Base-by-base conservation (phyloP, 805 yeast species). In the Metschnikowia kofuensis region DNA sequence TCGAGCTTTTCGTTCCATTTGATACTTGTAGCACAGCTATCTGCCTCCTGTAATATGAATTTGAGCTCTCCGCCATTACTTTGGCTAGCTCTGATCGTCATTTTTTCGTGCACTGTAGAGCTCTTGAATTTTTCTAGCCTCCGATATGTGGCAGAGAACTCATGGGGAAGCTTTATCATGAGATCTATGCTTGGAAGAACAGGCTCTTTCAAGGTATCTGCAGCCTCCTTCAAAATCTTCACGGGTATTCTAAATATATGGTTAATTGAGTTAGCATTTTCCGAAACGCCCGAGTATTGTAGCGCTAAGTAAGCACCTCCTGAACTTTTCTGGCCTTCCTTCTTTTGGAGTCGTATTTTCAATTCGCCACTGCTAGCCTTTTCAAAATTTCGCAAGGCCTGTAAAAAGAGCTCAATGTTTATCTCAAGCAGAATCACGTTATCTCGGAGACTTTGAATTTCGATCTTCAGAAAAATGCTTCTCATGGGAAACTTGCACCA, bases 241-340 rank as follows among this genome's bases (percentile, higher is more conserved):
- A 87, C 87, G 0, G 96, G 92, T 15, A 91, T 78, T 44, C 82
- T 80, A 57, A 84, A 82, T 7, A 87, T 77, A 58, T 85, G 89
- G 51, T 78, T 76, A 14, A 87, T 74, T 2, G 79, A 67, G 26
- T 77, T 74, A 9, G 75, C 45, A 64, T 62, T 44, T 63, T 62
- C 34, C 63, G 69, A 57, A 63, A 65, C 67, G 51, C 80, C 83
- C 15, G 79, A 74, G 58, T 82, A 84, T 54, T 72, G 75, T 13
- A 86, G 55, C 0, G 83, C 80, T 47, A 86, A 65, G 21, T 78
- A 75, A 1, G 86, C 84, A 1, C 74, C 66, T 41, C 77, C 56
- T 35, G 66, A 60, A 32, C 56, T 59, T 13, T 57, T 58, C 7
- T 42, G 37, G 27, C 53, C 55, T 62, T 69, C 71, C 44, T 76